A percentile compares a stretch with the other conserved stretches of the same genome.
These are phyloP conservation scores for Suhomyces prunicola DNA, from an alignment of 805 yeast species.

Conservation along the genomic window DNA sequence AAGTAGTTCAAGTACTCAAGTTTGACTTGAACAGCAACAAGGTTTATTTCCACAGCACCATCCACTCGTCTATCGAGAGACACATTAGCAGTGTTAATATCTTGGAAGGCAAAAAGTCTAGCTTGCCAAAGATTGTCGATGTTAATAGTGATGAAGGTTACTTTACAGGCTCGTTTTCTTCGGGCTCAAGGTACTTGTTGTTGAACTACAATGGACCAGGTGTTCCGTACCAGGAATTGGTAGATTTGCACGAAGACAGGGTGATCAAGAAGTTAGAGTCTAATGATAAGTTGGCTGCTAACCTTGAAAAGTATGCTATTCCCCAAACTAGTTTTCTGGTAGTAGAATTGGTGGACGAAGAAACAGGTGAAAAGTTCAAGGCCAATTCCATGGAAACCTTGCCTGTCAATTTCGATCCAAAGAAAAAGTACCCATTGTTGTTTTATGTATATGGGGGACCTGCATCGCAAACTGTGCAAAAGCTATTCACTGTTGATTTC, in stretches of 20 bases:
- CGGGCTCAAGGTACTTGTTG: conserved; percentile 71
- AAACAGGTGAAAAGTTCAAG: conserved; percentile 40
- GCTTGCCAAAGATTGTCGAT: conserved; percentile 46
- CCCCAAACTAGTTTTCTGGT: conserved; percentile 58
- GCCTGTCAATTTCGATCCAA: conserved; percentile 67
- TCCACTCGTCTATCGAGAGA: conserved; percentile 76
- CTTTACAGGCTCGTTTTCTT: conserved; percentile 70
- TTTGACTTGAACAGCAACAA: conserved; percentile 46
- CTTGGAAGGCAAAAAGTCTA: conserved; percentile 19
- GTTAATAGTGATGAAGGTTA: conserved; percentile 54
- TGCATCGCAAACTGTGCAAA: conserved; percentile 78
- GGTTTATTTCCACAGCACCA: conserved; percentile 68
- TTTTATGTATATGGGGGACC: conserved; percentile 97
- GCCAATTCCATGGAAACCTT: conserved; percentile 73
- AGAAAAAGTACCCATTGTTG: conserved; percentile 73
- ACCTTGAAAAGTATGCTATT: conserved; percentile 45
- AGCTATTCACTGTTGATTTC: conserved; percentile 58
- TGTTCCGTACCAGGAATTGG: conserved; percentile 73
- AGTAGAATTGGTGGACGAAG: conserved; percentile 48
- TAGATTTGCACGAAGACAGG: conserved; percentile 33
- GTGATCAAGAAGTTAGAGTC: conserved; percentile 43
- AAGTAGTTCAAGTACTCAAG: conserved; percentile 69
- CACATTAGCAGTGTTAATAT: conserved; percentile 73
- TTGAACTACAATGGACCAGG: conserved; percentile 75
- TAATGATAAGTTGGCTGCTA: conserved; percentile 41